Base-by-base conservation (phyloP, 257 asterid species). In the Rubia yunnanensis region DNA sequence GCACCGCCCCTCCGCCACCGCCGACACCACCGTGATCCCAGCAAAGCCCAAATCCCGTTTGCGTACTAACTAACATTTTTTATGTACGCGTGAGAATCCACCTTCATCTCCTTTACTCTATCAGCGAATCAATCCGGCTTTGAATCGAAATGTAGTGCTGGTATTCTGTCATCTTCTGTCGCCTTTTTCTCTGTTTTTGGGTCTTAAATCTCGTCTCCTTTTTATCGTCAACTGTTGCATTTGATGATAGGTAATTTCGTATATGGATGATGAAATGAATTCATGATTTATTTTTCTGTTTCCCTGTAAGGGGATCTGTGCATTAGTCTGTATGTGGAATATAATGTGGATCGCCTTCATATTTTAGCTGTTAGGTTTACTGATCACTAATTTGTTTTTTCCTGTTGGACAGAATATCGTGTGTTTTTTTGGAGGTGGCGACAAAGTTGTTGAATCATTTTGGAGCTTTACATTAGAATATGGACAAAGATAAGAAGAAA, bases 401-500 rank as follows among this genome's bases (percentile, higher is more conserved):
- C 15, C 26, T 32, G 49, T 59, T 60, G 39, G 63, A 31, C 63
- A 14, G 41, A 31, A 30, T 26, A 11, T 58, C 4, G 6, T 30
- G 62, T 10, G 6, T 44, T 44, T 24, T n/a, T 36, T 64, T 15
- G 32, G 60, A 48, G 59, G 48, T 28, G 4, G 35, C 36, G 14
- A 13, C 41, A 18, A 35, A 18, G 17, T 24, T 15, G 18, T 34
- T 50, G 55, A 56, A 64, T 71, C 14, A n/a, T 59, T 26, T 59
- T 31, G 22, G 64, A 59, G 64, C 36, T 14, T n/a, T 18, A 20
- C 7, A 60, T 60, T 24, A 30, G 63, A 58, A 58, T 18, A 71
- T 71, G 76, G 91, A 81, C 75, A 86, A 78, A 56, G 91, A 80
- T 57, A 79, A 81, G 84, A 86, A 71, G 80, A 87, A 82, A 79